Evolutionary conservation across 1,284 basidiomycete species (phyloP), one percentile per base, ranked within the genome.

Genomic region (Cystobasidiaceae sp.): DNA sequence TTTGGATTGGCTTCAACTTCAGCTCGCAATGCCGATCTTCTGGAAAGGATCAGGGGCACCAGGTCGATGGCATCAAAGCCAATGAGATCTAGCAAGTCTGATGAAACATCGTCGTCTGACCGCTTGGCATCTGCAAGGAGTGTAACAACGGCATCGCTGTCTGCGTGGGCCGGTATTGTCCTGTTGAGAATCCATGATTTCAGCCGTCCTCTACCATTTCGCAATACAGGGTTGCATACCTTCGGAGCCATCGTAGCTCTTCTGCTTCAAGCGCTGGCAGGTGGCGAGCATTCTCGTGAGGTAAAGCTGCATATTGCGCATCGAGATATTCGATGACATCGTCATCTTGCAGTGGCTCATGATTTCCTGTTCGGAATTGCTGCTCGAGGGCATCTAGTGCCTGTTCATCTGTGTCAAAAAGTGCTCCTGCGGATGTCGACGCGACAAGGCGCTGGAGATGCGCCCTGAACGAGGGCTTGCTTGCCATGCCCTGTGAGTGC

Each of bases 61-160:
- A 49, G 44, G 19, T 64, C 61, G 28, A 64, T 64, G 25, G 37
- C 19, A n/a, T 64, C 61, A 33, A 55, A 64, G 11, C 61, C 61
- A n/a, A 64, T 44, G 1, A 64, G 21, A 34, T 64, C 61, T 28
- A 64, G 44, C 41, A 64, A 44, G 25, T 64, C 61, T 27, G 61
- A 64, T 17, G 50, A 52, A n/a, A 64, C 56, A 27, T 64, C 61
- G 37, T 64, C 61, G 25, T 54, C 43, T 8, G 60, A 41, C 8
- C 60, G 60, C 23, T 32, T 48, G 17, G 33, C 28, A 23, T 39
- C 32, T 13, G 41, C 46, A 13, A 64, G 52, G 19, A 64, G 33
- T 8, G 61, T 19, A 4, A 52, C 52, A 5, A 64, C 19, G 9
- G 33, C 30, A 17, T 48, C 56, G n/a, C 25, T 32, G 44, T 32